Conservation (phyloP, 495 filamentous ascomycete genomes). For the Astrocystis sublimbata region DNA sequence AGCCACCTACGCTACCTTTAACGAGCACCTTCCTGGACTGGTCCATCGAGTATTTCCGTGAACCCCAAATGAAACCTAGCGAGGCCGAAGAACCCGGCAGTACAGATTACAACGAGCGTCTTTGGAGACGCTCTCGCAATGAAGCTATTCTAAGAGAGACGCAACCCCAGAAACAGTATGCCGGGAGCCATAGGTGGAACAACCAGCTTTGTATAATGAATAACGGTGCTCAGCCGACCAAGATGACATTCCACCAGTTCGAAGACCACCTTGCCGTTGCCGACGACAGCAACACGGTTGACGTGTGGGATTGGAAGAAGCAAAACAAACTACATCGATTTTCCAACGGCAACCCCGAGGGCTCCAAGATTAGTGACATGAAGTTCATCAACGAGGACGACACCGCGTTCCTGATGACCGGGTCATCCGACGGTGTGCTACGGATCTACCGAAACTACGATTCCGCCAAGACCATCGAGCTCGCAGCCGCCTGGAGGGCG, state of each 20-base stretch:
- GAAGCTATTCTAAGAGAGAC: slow-evolving; percentile 88
- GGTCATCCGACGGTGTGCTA: slow-evolving; percentile 90
- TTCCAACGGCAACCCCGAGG: slow-evolving; percentile 87
- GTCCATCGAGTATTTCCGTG: slow-evolving; percentile 97
- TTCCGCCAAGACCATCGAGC: slow-evolving; percentile 66
- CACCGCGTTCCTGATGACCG: slow-evolving; percentile 89
- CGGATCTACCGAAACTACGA: slow-evolving; percentile 93
- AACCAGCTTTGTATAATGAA: slow-evolving; percentile 73
- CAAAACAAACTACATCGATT: slow-evolving; percentile 75
- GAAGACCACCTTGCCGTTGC: slow-evolving; percentile 94
- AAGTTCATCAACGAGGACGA: slow-evolving; percentile 99
- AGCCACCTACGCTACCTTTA: slow-evolving; percentile 66
- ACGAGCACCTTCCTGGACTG: slow-evolving; percentile 86
- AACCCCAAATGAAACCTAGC: slow-evolving; percentile 96
- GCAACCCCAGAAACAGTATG: slow-evolving; percentile 86
- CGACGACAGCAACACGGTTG: slow-evolving; percentile 85
- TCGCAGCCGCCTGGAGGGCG: slow-evolving; percentile 91
- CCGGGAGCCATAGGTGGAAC: slow-evolving; percentile 82
- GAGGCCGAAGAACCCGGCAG: slow-evolving; percentile 96
- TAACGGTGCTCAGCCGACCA: slow-evolving; percentile 82
- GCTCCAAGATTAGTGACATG: slow-evolving; percentile 90
- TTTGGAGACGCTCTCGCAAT: slow-evolving; percentile 92
- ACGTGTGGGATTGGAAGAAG: slow-evolving; percentile 91
- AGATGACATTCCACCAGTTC: slow-evolving; percentile 96
- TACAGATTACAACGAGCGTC: slow-evolving; percentile 91